Evolutionary conservation across 225 moss, liverwort and hornwort genomes (phyloP), one percentile per base, ranked within the genome.

Genomic region (Neckera pumila): DNA sequence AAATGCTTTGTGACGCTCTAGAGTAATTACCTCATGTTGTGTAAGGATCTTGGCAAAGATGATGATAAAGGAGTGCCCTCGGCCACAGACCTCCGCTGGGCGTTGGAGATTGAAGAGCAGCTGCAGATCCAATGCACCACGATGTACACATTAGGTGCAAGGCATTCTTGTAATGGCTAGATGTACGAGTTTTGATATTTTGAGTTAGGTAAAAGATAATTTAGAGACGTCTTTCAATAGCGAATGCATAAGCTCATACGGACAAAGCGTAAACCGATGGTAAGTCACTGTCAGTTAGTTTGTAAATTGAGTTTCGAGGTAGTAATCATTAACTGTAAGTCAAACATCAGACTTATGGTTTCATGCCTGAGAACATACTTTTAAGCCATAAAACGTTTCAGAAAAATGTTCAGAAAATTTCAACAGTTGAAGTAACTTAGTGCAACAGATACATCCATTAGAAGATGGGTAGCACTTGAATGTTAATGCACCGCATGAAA

Each of bases 61-160:
- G 64, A 97, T 90, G 73, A 99, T 94, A 89, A 99, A 99, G 72
- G 96, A 91, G 72, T 96, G 95, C 58, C 96, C 95, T 84, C 99
- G 94, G 84, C 96, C 94, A 73, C 95, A 96, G 78, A 99, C 97
- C 92, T 99, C 99, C 83, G 96, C 99, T 89, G 99, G 97, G 76
- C 97, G 97, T 76, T 95, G 93, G 66, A 97, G 90, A 86, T 86
- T 90, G 42, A 97, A 94, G 63, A 98, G 95, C 91, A 92, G 84
- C 92, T 93, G 89, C 73, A 85, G 71, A 76, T 85, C 65, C 82
- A 87, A 82, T 74, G 67, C 89, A 91, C 72, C 85, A 83, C 42
- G 66, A 92, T 59, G 72, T 84, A 84, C 76, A 62, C 21, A 71
- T 82, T 74, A 87, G 63, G 82, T 77, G 72, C 76, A 85, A 71